Evolutionary conservation across 2,329 filamentous ascomycete species (phyloP).

Genomic region (Apiospora hydei): DNA sequence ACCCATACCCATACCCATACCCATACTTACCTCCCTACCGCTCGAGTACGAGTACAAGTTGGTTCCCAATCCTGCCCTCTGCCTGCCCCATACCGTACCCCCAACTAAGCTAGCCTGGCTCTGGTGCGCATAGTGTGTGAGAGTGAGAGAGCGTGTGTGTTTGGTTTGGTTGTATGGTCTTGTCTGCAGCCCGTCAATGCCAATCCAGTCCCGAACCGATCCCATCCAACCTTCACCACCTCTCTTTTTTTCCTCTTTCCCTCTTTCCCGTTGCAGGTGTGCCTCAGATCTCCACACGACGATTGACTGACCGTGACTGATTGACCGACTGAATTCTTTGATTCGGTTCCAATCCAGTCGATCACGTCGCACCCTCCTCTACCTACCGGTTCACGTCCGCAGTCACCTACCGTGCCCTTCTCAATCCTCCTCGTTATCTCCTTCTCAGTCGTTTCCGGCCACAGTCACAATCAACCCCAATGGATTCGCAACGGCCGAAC

Average conservation of each 20-base stretch:
- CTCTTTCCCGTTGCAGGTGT: conserved; percentile 19
- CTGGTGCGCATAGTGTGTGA: conserved; percentile 11
- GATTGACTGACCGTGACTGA: conserved; percentile 21
- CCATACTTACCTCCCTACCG: conserved; percentile 8
- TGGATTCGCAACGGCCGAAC: conserved; percentile 65
- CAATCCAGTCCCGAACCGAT: conserved; percentile 22
- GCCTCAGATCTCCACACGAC: conserved; percentile 19
- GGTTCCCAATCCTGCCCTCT: conserved; percentile 8
- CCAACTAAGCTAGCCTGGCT: conserved; percentile 14
- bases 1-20: neutral
- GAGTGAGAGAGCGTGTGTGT: conserved; percentile 9
- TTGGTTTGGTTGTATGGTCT: conserved; percentile 5
- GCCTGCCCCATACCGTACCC: conserved; percentile 4
- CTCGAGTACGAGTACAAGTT: conserved; percentile 5
- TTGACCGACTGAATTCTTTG: conserved; percentile 21
- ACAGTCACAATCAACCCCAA: conserved; percentile 38
- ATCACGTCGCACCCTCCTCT: conserved; percentile 15
- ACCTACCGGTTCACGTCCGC: conserved; percentile 3
- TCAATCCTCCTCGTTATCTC: neutral
- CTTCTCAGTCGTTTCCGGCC: conserved; percentile 31
- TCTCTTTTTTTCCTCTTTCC: conserved; percentile 19
- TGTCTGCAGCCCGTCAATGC: conserved; percentile 18
- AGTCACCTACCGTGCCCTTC: conserved; percentile 16
- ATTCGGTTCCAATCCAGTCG: conserved; percentile 18
- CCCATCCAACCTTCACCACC: conserved; percentile 23